Percentiles rank a stretch among this genome's conserved stretches.
phyloP scores from a whole-genome alignment of 805 yeast genomes.

The Kluyveromyces aestuarii region DNA sequence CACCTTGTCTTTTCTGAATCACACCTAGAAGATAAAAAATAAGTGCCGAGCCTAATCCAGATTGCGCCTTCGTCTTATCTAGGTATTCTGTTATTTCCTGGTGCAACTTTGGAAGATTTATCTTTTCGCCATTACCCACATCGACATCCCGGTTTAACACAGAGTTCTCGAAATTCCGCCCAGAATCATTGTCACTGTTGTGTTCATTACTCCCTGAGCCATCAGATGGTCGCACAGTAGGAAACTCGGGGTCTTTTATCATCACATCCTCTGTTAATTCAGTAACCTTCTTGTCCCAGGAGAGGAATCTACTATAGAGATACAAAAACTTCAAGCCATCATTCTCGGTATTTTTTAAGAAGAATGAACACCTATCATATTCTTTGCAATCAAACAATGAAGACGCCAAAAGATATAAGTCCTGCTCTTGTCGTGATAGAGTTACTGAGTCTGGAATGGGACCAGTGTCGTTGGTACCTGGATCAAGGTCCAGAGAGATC shows the following conservation, averaged over 20 bases:
- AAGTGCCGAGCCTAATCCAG: constrained; percentile 38
- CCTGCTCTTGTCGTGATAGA: constrained; percentile 28
- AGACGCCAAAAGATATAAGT: constrained; percentile 51
- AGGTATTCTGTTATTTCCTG: constrained; percentile 32
- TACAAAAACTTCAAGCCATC: constrained; percentile 48
- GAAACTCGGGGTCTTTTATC: constrained; percentile 1
- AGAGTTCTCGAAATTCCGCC: background rate
- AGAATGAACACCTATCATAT: constrained; percentile 65
- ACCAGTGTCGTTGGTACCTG: background rate
- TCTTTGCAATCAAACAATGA: constrained; percentile 76
- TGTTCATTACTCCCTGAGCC: constrained; percentile 4
- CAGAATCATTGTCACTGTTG: constrained; percentile 1
- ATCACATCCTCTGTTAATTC: constrained; percentile 28
- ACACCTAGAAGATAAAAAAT: constrained; percentile 68
- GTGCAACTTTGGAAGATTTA: constrained; percentile 28
- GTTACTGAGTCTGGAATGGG: background rate
- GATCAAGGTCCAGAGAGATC: background rate
- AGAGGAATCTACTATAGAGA: constrained; percentile 58
- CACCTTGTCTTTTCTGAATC: constrained; percentile 47
- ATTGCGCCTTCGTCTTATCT: constrained; percentile 11
- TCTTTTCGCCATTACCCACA: constrained; percentile 16
- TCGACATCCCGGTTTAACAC: constrained; percentile 2
- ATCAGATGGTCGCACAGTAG: background rate
- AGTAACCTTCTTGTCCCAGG: constrained; percentile 68
- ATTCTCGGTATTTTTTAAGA: constrained; percentile 42